A percentile compares a stretch with the other conserved stretches of the same genome.
phyloP scores from a whole-genome alignment of 164 flowering plant genomes.

The Dillenia turbinata region DNA sequence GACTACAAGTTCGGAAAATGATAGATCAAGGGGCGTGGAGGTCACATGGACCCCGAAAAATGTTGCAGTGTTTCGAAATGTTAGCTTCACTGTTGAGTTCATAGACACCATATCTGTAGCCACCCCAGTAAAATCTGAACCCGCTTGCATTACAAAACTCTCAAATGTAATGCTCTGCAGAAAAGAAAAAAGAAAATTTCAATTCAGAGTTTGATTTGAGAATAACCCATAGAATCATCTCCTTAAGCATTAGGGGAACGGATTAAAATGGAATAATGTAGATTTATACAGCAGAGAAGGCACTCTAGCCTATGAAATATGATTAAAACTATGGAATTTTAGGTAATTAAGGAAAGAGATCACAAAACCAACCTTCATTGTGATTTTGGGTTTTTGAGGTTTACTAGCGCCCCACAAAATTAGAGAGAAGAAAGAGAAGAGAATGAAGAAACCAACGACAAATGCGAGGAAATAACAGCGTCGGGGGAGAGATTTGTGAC shows the following conservation, averaged over 20 bases:
- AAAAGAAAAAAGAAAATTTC: neutral
- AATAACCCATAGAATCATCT: no score
- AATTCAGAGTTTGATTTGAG: no score
- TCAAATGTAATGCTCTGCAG: conserved; percentile 70
- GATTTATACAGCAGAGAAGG: no score
- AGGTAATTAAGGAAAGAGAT: neutral
- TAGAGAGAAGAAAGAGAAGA: conserved; percentile 64
- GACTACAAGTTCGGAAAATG: conserved; percentile 51
- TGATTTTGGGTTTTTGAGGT: conserved; percentile 67
- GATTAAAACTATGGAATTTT: no score
- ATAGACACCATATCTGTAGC: conserved; percentile 79
- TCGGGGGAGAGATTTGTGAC: conserved; percentile 35
- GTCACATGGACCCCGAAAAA: conserved; percentile 88
- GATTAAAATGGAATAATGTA: no score
- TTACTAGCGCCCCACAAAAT: conserved; percentile 71
- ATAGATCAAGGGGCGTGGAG: conserved; percentile 61
- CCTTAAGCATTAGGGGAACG: no score
- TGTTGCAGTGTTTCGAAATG: conserved; percentile 73
- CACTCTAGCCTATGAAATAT: no score
- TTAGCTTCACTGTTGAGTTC: conserved; percentile 68
- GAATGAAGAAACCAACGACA: conserved; percentile 50
- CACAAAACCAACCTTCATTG: conserved; percentile 41
- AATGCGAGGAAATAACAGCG: conserved; percentile 71
- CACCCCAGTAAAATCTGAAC: conserved; percentile 74
- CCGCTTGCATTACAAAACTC: conserved; percentile 65